Percentiles rank a stretch among this genome's conserved stretches.
These are phyloP conservation scores for Coniochaeta prunicola DNA, from an alignment of 2,329 filamentous ascomycete genomes.

Conservation along the genomic window DNA sequence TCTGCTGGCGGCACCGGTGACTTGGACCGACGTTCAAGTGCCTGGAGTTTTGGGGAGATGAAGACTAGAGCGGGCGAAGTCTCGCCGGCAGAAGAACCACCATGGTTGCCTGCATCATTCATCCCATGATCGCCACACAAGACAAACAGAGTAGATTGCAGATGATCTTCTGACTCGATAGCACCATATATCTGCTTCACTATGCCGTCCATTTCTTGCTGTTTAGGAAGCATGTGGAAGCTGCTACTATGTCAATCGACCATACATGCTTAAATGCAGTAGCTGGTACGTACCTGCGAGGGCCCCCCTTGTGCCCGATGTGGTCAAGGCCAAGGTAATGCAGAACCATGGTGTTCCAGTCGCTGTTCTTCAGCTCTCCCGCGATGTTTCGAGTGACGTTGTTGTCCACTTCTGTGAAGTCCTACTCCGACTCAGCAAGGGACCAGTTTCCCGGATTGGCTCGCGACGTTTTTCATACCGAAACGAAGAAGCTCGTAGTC, in stretches of 20 bases:
- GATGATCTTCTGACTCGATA: conserved; percentile 62
- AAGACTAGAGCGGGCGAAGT: conserved; percentile 91
- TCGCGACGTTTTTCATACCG: conserved; percentile 47
- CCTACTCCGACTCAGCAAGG: conserved; percentile 41
- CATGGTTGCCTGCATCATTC: conserved; percentile 97
- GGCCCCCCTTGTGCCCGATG: conserved; percentile 94
- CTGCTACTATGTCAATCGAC: conserved; percentile 36
- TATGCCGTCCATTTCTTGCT: conserved; percentile 86
- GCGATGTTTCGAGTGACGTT: conserved; percentile 92
- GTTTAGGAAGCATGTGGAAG: conserved; percentile 87
- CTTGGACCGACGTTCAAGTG: conserved; percentile 34
- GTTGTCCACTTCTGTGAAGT: conserved; percentile 95
- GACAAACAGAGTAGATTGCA: conserved; percentile 73
- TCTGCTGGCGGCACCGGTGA: conserved; percentile 53
- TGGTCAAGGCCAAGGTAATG: conserved; percentile 96
- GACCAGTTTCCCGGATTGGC: not conserved
- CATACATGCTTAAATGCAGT: not conserved
- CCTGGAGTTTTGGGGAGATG: conserved; percentile 72
- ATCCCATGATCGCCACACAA: conserved; percentile 96
- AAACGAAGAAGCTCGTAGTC: conserved; percentile 96
- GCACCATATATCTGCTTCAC: conserved; percentile 69
- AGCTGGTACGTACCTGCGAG: conserved; percentile 51
- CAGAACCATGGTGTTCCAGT: conserved; percentile 91
- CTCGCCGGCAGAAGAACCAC: conserved; percentile 87
- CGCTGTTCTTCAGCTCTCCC: conserved; percentile 63